Evolutionary conservation across 768 basidiomycete genomes (phyloP), one percentile per base, ranked within the genome.

Genomic region (Amanita pallidorosea): DNA sequence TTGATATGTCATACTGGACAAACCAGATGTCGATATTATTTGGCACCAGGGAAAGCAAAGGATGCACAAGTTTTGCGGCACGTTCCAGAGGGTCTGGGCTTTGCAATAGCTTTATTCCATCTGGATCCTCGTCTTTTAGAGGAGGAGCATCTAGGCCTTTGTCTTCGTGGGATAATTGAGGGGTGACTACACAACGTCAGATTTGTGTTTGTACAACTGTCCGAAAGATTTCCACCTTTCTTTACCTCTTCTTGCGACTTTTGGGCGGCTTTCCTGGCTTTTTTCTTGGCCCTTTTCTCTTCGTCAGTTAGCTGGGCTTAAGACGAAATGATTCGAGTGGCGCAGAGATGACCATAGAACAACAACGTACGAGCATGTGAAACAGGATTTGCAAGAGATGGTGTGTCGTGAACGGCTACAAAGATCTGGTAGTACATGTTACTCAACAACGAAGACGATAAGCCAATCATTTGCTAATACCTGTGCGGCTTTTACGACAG

Each of bases 201-300:
- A 17, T 7, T 51, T 40, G 6, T 47, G 31, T 35, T 13, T 17
- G 38, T 7, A 47, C 47, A 20, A n/a, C 29, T 29, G 5, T 25
- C 8, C 45, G 52, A 53, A 23, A 20, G 17, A 18, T 33, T 43
- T 61, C 47, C 56, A 87, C 88, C 72, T 70, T 89, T 89, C 66
- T 88, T 87, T 50, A 66, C 66, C 41, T 86, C 84, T 47, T 85
- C 85, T 54, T 77, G 72, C 0, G 70, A 70, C 58, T 81, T 86
- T 55, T 73, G 72, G 1, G 81, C 82, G 0, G 83, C 75, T 63
- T 88, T 91, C 67, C 89, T 91, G 11, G 87, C 88, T 64, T 87
- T 91, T 66, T 88, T 89, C 62, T 83, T 83, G 0, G 85, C 85
- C 62, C 89, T 88, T 64, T 88, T 88, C 65, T 82, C 83, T 4